Conservation (phyloP, 1,139 yeast species). For the Geotrichum restrictum region DNA sequence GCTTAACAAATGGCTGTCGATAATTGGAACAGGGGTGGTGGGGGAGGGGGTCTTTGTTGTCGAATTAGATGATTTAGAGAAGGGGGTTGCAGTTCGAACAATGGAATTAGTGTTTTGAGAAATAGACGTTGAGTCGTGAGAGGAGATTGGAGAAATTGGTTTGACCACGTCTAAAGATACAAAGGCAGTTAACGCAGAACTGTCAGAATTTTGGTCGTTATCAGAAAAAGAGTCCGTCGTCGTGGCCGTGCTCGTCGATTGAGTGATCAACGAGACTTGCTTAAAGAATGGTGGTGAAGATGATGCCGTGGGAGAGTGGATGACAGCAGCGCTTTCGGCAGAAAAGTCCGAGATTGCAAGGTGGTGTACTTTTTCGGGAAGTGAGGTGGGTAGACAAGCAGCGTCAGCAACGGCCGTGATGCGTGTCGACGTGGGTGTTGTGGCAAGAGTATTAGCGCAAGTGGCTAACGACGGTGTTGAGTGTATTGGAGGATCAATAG, state of each 20-base stretch:
- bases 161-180: too few species aligned
- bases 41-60: conserved; percentile 2
- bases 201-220: neutral
- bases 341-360: neutral
- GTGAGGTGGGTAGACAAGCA: neutral
- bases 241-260: too few species aligned
- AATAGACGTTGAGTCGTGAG: neutral
- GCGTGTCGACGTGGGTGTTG: neutral
- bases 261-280: too few species aligned
- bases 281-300: too few species aligned
- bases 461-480: neutral
- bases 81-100: conserved; percentile 6
- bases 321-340: neutral
- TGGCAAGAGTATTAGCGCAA: neutral
- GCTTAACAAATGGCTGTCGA: neutral
- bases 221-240: too few species aligned
- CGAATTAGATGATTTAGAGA: neutral
- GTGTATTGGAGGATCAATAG: too few species aligned
- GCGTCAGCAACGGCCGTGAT: neutral
- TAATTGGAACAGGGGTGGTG: neutral
- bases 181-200: neutral
- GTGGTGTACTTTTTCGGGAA: neutral
- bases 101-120: neutral
- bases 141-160: neutral
- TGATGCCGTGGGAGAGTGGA: neutral